Base-by-base conservation (phyloP, 163 green algal genomes). In the Chlamydomonas reinhardtii region DNA sequence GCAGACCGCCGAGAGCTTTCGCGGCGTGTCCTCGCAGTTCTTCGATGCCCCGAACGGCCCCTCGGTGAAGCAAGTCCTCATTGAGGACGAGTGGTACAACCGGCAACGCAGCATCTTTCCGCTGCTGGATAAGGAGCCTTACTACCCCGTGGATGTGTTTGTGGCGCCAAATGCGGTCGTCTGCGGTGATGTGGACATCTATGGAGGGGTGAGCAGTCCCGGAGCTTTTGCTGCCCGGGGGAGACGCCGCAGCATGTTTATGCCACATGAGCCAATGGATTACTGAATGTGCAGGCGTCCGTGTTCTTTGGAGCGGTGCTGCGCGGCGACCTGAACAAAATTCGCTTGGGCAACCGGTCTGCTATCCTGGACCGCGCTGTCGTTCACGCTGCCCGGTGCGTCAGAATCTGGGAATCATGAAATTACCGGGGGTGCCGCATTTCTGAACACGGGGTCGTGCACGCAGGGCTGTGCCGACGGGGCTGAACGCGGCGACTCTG, bases 251-350 rank as follows among this genome's bases (percentile, higher is more conserved):
- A 19, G 29, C 61, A 8, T 32, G 2, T 15, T n/a, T 66, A 80
- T 20, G 43, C 37, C 73, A 14, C 48, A 56, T 56, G 48, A 56
- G 48, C 11, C 48, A 56, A 56, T 56, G 2, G 17, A 20, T 27
- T n/a, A n/a, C 24, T 11, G 37, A 62, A 1, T n/a, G 56, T 39
- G 76, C 91, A 98, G 95, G 95, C 94, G 0, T 96, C 92, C 35
- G 90, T 99, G n/a, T 99, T 97, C 96, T 96, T 99, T 89, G 95
- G 96, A n/a, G 94, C 91, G 25, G 97, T 99, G 37, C 90, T 99
- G 43, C 92, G 98, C 3, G 97, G 97, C 20, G 97, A 99, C 91
- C 89, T 99, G 24, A 99, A 99, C 92, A 94, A 92, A 69, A 97
- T 99, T 79, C 92, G 86, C 4, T 90, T 99, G 17, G 95, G 94